Evolutionary conservation across 495 filamentous ascomycete species (phyloP), one percentile per base, ranked within the genome.

Genomic region (Echria macrotheca): DNA sequence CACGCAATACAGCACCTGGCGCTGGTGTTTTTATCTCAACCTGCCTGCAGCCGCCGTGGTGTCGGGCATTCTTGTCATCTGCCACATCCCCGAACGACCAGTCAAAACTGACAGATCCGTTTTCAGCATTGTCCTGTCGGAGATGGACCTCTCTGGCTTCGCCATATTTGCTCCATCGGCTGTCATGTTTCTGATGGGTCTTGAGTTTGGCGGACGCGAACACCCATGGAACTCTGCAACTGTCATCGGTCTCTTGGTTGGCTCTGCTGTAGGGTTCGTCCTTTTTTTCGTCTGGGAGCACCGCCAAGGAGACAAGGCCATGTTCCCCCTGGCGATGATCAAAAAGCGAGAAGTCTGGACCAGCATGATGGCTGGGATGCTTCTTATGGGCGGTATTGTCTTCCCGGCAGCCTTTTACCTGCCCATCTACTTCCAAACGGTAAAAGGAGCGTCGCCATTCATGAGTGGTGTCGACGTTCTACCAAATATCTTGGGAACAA

Each of bases 401-500:
- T 78, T 87, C 50, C 58, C 83, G 5, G 6, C 57, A 47, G 71
- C 76, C 62, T 84, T 78, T 54, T 80, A 76, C 43, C 61, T 84
- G 1, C 75, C 79, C 2, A 74, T 85, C 38, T 86, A 78, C 72
- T 84, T 86, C 63, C 83, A 87, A 58, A 76, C 75, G 9, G 76
- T 82, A 38, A 72, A 76, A 33, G 71, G 65, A 2, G 63, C 64
- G 7, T 64, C 63, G 2, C 72, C 78, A 4, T 57, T 70, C 8
- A 65, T 71, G 42, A 76, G 71, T 9, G 75, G 75, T 21, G 73
- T 79, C 54, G 71, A 68, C 19, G 73, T 69, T 33, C 57, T 77
- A 2, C 72, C 76, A 9, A 65, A 57, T 7, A 72, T 78, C 19
- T 40, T 79, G 33, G 54, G 53, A 38, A 68, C 72, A 54, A 40